Base-by-base conservation (phyloP, 805 yeast species). In the Sugiyamaella smithiae region DNA sequence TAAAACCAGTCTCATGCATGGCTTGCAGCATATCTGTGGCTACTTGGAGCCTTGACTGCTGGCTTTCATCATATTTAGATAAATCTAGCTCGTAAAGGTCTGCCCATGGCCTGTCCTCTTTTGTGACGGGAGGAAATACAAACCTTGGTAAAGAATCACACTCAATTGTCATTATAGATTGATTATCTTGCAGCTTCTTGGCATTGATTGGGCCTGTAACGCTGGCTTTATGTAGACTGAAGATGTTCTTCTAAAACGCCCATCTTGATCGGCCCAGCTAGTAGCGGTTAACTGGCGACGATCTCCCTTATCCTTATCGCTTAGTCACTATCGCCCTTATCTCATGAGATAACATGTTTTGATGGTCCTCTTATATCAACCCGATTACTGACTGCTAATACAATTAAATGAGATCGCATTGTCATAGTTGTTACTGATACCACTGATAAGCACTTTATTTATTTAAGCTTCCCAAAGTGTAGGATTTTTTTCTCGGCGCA, bases 301-400 rank as follows among this genome's bases (percentile, higher is more conserved):
- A n/a, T n/a, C n/a, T 29, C 33, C 16, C 33, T 29, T 29, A 29
- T 29, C 33, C 16, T 29, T 29, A 29, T 29, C 33, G 33, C 33
- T 29, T 29, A 29, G 33, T 29, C 33, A 29, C 33, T 29, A 29
- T 29, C 33, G 33, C 33, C 3, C 33, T 29, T 29, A 29, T 29
- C 33, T 29, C 5, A 3, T 4, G 12, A n/a, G 33, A 29, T 29
- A 29, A 29, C 16, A 16, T n/a, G 14, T 16, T 26, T 8, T 16
- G 5, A 29, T 29, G 14, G 4, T 5, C 33, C 14, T 29, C 33
- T n/a, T n/a, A 6, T 29, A 29, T 4, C 33, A 29, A n/a, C 33
- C 33, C 14, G 33, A n/a, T 29, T n/a, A 29, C 33, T 29, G 33
- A 29, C 14, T n/a, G 33, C 33, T 29, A 6, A 29, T n/a, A n/a